A percentile compares a stretch with the other conserved stretches of the same genome.
These are phyloP conservation scores for Hyphodiscus hymeniophilus DNA, from an alignment of 495 filamentous ascomycete species.

Conservation along the genomic window DNA sequence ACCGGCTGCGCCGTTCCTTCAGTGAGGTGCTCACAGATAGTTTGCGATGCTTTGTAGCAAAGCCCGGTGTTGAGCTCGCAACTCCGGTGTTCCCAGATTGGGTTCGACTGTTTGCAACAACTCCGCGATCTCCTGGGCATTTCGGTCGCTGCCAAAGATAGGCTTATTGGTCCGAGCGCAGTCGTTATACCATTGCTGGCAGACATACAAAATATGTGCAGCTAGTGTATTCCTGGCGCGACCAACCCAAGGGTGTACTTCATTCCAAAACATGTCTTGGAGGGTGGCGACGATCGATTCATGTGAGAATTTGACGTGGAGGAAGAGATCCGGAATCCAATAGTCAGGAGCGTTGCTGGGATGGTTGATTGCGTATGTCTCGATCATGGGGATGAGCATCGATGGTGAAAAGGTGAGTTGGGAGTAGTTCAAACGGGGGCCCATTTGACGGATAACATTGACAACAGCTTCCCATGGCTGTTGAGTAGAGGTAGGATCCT, in stretches of 20 bases:
- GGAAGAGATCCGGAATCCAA: conserved; percentile 79
- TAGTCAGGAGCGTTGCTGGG: conserved; percentile 53
- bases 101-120: too few relatives aligned
- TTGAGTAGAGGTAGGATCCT: conserved; percentile 33
- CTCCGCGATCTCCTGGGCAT: conserved; percentile 38
- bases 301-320: conserved; percentile 65
- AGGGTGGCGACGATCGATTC: conserved; percentile 69
- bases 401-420: conserved; percentile 69
- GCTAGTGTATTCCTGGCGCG: conserved; percentile 50
- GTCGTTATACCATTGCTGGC: conserved; percentile 54
- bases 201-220: conserved; percentile 53
- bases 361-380: conserved; percentile 66
- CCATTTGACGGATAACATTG: conserved; percentile 65
- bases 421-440: conserved; percentile 59
- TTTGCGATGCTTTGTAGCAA: conserved; percentile 33
- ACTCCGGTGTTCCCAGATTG: conserved; percentile 16
- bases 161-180: conserved; percentile 34
- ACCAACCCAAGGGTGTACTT: conserved; percentile 76
- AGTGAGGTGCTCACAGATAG: not conserved
- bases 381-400: conserved; percentile 58
- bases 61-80: conserved; percentile 9
- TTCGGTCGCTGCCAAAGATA: conserved; percentile 43
- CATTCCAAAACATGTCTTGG: conserved; percentile 74
- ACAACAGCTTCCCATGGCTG: conserved; percentile 74
- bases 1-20: not conserved